phyloP scores from a whole-genome alignment of 2,329 filamentous ascomycete species.

The Chalaropsis thielavioides region DNA sequence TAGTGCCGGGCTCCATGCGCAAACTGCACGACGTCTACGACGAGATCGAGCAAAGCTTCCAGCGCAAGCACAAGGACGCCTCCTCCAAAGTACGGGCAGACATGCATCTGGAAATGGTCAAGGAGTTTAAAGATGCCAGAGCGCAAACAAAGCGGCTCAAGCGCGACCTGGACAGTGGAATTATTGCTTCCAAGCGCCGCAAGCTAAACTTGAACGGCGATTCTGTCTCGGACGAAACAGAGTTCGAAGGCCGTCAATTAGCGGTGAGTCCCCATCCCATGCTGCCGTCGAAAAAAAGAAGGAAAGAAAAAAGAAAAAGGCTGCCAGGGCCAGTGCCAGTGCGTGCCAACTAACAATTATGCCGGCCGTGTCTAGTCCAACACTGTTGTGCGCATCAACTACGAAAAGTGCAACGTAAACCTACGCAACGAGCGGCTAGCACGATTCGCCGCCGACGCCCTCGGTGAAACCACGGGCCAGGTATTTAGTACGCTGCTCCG shows the following conservation, averaged over 20 bases:
- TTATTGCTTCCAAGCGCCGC: conserved; percentile 35
- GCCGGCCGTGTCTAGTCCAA: conserved; percentile 39
- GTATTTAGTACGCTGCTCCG: conserved; percentile 64
- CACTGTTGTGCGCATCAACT: conserved; percentile 65
- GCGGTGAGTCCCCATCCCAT: conserved; percentile 33
- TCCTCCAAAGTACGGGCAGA: conserved; percentile 50
- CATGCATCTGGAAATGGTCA: conserved; percentile 41
- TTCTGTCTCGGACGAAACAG: conserved; percentile 24
- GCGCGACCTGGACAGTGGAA: conserved; percentile 34
- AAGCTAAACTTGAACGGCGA: conserved; percentile 37
- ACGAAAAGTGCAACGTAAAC: conserved; percentile 69
- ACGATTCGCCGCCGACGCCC: conserved; percentile 52
- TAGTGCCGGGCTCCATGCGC: conserved; percentile 41
- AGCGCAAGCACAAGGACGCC: conserved; percentile 33
- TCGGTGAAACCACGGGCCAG: conserved; percentile 59
- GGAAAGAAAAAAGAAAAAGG: no score
- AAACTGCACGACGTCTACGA: conserved; percentile 46
- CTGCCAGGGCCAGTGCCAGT: no score
- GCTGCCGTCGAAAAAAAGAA: background rate
- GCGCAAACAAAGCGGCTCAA: conserved; percentile 38
- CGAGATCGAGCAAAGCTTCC: conserved; percentile 49
- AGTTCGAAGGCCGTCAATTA: conserved; percentile 33
- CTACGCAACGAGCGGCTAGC: conserved; percentile 67
- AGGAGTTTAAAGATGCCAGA: conserved; percentile 39
- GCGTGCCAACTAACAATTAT: conserved; percentile 21